phyloP scores from a whole-genome alignment of 345 rosid genomes.

The Leavenworthia alabamica region DNA sequence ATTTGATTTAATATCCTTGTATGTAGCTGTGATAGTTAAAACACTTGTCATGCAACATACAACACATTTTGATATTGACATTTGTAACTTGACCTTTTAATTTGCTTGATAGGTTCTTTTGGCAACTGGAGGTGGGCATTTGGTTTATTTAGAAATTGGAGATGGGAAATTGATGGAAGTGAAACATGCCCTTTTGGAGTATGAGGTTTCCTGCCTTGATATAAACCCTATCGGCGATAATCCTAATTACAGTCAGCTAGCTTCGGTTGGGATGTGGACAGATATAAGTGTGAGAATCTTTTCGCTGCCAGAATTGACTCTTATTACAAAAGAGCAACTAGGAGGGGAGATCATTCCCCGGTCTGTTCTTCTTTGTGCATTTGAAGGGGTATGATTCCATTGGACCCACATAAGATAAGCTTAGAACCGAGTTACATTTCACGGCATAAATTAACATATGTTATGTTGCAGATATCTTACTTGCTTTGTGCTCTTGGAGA shows the following conservation, averaged over 20 bases:
- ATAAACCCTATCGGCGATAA: conserved; percentile 86
- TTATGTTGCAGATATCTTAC: conserved; percentile 67
- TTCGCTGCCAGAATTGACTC: conserved; percentile 81
- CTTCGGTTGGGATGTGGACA: conserved; percentile 99
- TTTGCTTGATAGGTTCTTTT: conserved; percentile 57
- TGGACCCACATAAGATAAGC: conserved; percentile 6
- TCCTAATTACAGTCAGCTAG: conserved; percentile 74
- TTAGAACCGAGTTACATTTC: background rate
- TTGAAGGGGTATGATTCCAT: conserved; percentile 78
- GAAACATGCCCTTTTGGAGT: conserved; percentile 69
- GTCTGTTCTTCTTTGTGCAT: conserved; percentile 86
- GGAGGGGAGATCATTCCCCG: conserved; percentile 98
- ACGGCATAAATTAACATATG: conserved; percentile 4
- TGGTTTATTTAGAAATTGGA: conserved; percentile 90
- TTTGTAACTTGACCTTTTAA: background rate
- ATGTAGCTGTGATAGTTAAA: background rate
- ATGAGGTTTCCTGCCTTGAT: conserved; percentile 94
- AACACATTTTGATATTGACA: background rate
- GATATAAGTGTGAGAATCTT: conserved; percentile 87
- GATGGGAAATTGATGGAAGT: conserved; percentile 64
- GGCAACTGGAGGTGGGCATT: conserved; percentile 96
- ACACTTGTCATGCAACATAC: background rate
- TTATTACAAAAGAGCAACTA: conserved; percentile 78
- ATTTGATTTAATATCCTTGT: background rate
- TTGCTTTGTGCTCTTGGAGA: conserved; percentile 98